Percentiles rank a stretch among this genome's conserved stretches.
Conservation (phyloP, 2,329 filamentous ascomycete genomes). For the Arthrobotrys musiformis region DNA sequence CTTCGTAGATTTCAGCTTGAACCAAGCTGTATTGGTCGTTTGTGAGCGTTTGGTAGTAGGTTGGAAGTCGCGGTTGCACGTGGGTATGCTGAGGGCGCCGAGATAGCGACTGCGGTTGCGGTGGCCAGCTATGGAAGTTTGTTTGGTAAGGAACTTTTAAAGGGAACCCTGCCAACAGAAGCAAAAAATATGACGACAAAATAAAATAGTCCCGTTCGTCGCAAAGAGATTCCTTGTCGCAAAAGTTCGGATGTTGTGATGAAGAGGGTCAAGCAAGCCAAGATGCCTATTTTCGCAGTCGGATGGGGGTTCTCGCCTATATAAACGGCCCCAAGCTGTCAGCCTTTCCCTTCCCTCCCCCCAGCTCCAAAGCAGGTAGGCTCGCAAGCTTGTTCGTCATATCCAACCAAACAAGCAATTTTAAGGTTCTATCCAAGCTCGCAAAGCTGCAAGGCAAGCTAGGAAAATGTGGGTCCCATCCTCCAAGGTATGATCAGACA, state of each 20-base stretch:
- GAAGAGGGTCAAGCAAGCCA: constrained; percentile 33
- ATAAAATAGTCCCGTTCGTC: neutral
- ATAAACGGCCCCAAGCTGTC: neutral
- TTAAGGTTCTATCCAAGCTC: constrained; percentile 17
- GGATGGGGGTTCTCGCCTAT: constrained; percentile 38
- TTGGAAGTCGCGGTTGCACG: constrained; percentile 9
- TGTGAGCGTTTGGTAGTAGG: neutral
- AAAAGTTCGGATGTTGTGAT: neutral
- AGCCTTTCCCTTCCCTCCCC: constrained; percentile 2
- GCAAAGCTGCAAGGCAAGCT: constrained; percentile 5
- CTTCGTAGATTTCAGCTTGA: constrained; percentile 54
- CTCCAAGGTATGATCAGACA: no score
- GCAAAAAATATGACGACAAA: neutral
- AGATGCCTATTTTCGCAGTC: constrained; percentile 8
- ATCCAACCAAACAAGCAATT: constrained; percentile 17
- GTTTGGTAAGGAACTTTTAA: neutral
- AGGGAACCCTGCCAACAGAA: neutral
- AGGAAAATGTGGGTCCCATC: constrained; percentile 17
- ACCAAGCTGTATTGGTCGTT: constrained; percentile 36
- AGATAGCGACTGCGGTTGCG: neutral
- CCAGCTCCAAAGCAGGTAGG: neutral
- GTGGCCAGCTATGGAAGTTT: neutral
- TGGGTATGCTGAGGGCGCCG: neutral
- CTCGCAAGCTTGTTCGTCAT: constrained; percentile 15
- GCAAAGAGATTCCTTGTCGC: constrained; percentile 1